These are phyloP conservation scores for Lasiosphaeris hirsuta DNA, from an alignment of 495 filamentous ascomycete species.

Conservation along the genomic window DNA sequence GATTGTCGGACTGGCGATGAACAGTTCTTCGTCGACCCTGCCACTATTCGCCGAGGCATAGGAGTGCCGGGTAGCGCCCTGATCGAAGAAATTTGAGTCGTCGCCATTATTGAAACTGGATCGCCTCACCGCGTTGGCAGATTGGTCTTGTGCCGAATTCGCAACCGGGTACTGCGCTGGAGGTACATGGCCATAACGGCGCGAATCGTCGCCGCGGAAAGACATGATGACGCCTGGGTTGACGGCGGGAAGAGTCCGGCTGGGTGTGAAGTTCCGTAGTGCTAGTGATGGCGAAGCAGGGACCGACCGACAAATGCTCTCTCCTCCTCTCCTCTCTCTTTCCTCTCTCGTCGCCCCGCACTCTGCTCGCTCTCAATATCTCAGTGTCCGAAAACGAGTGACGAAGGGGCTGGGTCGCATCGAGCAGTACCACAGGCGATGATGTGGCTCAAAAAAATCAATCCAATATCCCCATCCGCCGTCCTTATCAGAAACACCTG, in stretches of 20 bases:
- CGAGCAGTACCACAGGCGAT: background rate
- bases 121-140: conserved; percentile 49
- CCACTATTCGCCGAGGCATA: conserved; percentile 15
- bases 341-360: background rate
- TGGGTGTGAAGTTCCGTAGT: no score
- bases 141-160: conserved; percentile 32
- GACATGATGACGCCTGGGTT: conserved; percentile 43
- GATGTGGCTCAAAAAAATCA: background rate
- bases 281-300: no score
- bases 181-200: conserved; percentile 56
- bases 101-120: conserved; percentile 79
- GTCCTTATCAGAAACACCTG: background rate
- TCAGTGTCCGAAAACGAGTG: background rate
- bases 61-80: conserved; percentile 19
- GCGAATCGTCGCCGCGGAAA: conserved; percentile 51
- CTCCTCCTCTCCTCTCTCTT: background rate
- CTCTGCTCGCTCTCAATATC: background rate
- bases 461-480: background rate
- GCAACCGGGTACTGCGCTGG: conserved; percentile 54
- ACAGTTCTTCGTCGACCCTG: conserved; percentile 47
- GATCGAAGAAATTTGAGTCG: conserved; percentile 56
- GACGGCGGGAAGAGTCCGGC: background rate
- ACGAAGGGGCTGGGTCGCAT: background rate
- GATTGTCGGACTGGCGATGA: conserved; percentile 40
- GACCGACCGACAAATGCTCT: no score